These are phyloP conservation scores for Blastobotrys raffinosifermentans DNA, from an alignment of 1,139 yeast genomes.

Conservation along the genomic window DNA sequence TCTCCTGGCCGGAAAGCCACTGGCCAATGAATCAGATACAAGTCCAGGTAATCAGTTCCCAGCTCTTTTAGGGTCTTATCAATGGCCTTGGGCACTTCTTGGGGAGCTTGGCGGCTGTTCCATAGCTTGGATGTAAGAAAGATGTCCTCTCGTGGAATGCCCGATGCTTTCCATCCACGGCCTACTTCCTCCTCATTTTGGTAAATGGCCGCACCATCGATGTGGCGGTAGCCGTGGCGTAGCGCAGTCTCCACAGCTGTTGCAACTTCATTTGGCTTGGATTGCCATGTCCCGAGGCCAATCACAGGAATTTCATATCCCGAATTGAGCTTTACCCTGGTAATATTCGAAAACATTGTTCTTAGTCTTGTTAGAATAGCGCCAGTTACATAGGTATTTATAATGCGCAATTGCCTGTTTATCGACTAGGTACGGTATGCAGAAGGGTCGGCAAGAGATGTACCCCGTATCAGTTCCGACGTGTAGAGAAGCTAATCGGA, in stretches of 20 bases:
- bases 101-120: slow-evolving; percentile 64
- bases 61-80: slow-evolving; percentile 54
- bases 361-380: not conserved
- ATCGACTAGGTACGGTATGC: too few relatives aligned
- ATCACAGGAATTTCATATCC: slow-evolving; percentile 41
- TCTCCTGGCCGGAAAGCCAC: slow-evolving; percentile 54
- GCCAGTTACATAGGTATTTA: too few relatives aligned
- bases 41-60: slow-evolving; percentile 63
- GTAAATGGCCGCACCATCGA: slow-evolving; percentile 60
- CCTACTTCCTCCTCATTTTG: slow-evolving; percentile 54
- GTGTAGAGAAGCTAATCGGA: too few relatives aligned
- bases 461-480: too few relatives aligned
- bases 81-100: slow-evolving; percentile 49
- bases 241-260: slow-evolving; percentile 44
- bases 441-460: too few relatives aligned
- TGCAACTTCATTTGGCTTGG: slow-evolving; percentile 32
- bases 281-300: slow-evolving; percentile 62
- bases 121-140: slow-evolving; percentile 75
- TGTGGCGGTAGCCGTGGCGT: slow-evolving; percentile 50
- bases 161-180: slow-evolving; percentile 32
- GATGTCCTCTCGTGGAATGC: slow-evolving; percentile 52
- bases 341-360: slow-evolving; percentile 8
- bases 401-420: too few relatives aligned
- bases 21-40: slow-evolving; percentile 60
- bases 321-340: slow-evolving; percentile 25